Evolutionary conservation across 1,139 yeast genomes (phyloP).

Genomic region (Yamadazyma siamensis): DNA sequence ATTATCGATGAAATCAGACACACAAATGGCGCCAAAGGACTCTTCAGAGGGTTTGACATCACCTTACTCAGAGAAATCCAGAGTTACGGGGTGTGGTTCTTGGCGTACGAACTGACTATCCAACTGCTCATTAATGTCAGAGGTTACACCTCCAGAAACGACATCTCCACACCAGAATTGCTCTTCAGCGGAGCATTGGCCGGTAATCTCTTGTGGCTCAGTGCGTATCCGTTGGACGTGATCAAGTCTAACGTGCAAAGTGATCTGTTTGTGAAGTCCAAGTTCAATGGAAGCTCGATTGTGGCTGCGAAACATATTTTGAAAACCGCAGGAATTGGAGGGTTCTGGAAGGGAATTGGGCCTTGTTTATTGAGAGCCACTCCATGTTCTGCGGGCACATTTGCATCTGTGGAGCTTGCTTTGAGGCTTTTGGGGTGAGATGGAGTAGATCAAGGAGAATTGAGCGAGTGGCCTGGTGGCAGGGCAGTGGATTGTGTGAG

Average conservation of each 20-base stretch:
- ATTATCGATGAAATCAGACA: conserved; percentile 42
- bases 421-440: conserved; percentile 49
- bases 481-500: too few relatives aligned
- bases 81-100: conserved; percentile 82
- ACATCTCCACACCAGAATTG: conserved; percentile 60
- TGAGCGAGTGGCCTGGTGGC: too few relatives aligned
- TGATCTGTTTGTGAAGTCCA: conserved; percentile 51
- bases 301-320: conserved; percentile 49
- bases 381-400: conserved; percentile 75
- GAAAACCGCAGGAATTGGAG: conserved; percentile 45
- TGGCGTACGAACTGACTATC: conserved; percentile 65
- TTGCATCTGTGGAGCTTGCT: conserved; percentile 73
- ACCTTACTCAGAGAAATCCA: conserved; percentile 69
- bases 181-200: conserved; percentile 65
- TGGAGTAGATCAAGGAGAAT: too few relatives aligned
- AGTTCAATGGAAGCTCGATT: conserved; percentile 42
- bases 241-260: conserved; percentile 69
- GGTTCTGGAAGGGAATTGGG: conserved; percentile 70
- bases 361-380: conserved; percentile 70
- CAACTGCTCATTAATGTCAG: conserved; percentile 31
- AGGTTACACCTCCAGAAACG: conserved; percentile 41
- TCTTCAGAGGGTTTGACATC: conserved; percentile 58
- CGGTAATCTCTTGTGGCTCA: conserved; percentile 70
- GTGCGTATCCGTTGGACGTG: conserved; percentile 71
- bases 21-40: conserved; percentile 49